Base-by-base conservation (phyloP, 257 asterid genomes). In the Scutellaria barbata region DNA sequence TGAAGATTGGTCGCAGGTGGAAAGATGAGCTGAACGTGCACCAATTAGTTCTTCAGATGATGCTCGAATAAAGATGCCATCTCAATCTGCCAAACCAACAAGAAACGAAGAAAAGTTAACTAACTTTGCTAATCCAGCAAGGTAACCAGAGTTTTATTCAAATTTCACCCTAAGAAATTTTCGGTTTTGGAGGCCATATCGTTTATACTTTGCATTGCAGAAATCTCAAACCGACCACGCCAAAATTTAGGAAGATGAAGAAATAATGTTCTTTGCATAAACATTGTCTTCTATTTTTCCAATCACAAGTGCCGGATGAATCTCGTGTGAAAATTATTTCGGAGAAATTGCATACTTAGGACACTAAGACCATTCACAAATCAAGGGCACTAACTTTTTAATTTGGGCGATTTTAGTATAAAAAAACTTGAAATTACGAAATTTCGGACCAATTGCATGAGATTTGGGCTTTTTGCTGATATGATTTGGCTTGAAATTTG, bases 31-130 rank as follows among this genome's bases (percentile, higher is more conserved):
- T 4, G 8, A 16, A 6, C 8, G 4, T 69, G 17, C 51, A 10
- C 33, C 46, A 50, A 50, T 77, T 78, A 79, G 9, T 9, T 2
- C 81, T 92, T 90, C 81, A 90, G 83, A 79, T 87, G 96, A 75
- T 93, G 95, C 85, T 88, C 96, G 52, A 87, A 90, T 64, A 92
- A 68, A 50, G 97, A 90, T 52, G 96, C 98, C 97, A 92, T 88
- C 86, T 92, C 97, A 76, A 92, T 92, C 98, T 92, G 96, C 84
- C 76, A 82, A 17, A 57, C 0, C 14, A 71, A 42, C 42, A 7
- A 69, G 3, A 3, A 47, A 52, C 14, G 5, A 43, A 59, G 43
- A 11, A 40, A 12, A 14, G 13, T 11, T 13, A 66, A 7, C 41
- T 25, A 42, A 43, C 48, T 39, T 59, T 5, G 6, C 41, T 39